These are phyloP conservation scores for Macrolepiota albuminosa DNA, from an alignment of 768 basidiomycete genomes.

Conservation along the genomic window DNA sequence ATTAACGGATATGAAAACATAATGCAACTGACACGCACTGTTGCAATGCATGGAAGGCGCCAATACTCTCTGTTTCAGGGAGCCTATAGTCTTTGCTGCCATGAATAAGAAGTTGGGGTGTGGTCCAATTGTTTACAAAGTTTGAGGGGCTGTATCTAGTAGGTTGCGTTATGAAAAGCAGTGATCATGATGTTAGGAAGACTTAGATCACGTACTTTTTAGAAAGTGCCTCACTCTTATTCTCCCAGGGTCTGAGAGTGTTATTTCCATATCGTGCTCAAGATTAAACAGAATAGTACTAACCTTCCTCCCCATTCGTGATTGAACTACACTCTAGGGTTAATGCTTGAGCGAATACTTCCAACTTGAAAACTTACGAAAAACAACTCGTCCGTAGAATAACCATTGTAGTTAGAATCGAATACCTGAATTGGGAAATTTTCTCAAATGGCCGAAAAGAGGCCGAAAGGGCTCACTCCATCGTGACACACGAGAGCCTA, in stretches of 20 bases:
- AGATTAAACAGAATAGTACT: neutral
- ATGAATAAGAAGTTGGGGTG: slow-evolving; percentile 81
- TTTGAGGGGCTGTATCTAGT: slow-evolving; percentile 72
- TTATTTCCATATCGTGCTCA: neutral
- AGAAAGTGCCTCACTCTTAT: slow-evolving; percentile 45
- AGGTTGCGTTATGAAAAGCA: neutral
- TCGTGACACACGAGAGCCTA: slow-evolving; percentile 86
- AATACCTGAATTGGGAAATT: slow-evolving; percentile 47
- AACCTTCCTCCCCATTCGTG: slow-evolving; percentile 77
- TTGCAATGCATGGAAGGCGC: slow-evolving; percentile 80
- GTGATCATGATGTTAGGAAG: neutral
- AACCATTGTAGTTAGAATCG: slow-evolving; percentile 75
- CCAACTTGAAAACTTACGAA: slow-evolving; percentile 49
- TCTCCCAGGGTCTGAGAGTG: slow-evolving; percentile 57
- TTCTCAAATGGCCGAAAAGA: neutral
- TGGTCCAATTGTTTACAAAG: slow-evolving; percentile 81
- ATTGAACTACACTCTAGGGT: slow-evolving; percentile 52
- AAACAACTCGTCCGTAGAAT: slow-evolving; percentile 87
- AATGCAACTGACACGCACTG: slow-evolving; percentile 45
- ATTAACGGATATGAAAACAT: neutral
- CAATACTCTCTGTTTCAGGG: slow-evolving; percentile 80
- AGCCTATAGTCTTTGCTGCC: slow-evolving; percentile 87
- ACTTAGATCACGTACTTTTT: slow-evolving; percentile 44
- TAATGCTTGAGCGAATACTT: neutral
- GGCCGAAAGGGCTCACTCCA: slow-evolving; percentile 45